Evolutionary conservation across 176 grass and related monocot genomes (phyloP), one percentile per base, ranked within the genome.

Genomic region (Microstegium vimineum): DNA sequence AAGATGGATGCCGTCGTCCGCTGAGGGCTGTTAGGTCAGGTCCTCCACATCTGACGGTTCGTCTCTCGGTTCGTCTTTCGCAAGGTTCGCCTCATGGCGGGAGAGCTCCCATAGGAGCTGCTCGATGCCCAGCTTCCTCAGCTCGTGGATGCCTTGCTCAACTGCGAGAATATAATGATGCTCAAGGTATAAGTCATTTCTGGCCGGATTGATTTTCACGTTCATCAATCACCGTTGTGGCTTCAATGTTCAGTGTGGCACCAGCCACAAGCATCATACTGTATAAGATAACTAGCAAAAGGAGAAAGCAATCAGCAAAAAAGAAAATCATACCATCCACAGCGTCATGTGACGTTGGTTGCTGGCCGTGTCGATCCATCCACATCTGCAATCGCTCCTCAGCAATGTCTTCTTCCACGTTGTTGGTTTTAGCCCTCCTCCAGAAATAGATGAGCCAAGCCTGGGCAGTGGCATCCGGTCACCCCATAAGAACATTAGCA

Each of bases 391-490:
- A 79, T 35, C 86, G 74, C 57, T 99, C 96, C 43, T 99, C 92
- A 1, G 96, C 89, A 37, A 99, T 99, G 84, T 95, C 96, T 66
- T 95, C 81, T 82, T 99, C 96, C 41, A 95, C 76, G 65, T 78
- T 83, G 73, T 99, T 85, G 38, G 36, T 62, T 87, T 88, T 90
- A 85, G 96, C 93, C 85, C 93, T 94, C 90, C 75, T 90, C 96
- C 96, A 99, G 67, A 93, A 99, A 71, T 95, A 99, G 31, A 83
- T 80, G 17, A 95, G 86, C 96, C 96, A 99, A 46, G 93, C 85
- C 96, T 99, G 73, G 26, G 56, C 10, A 25, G 9, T 57, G 40
- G 49, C 10, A 79, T 28, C 81, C 2, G 35, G 45, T 67, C 62
- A 86, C 31, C 61, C 30, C 27, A 20, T 14, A 71, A 62, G 66